phyloP scores from a whole-genome alignment of 75 land plant species.

The Chamaecyparis obtusa region DNA sequence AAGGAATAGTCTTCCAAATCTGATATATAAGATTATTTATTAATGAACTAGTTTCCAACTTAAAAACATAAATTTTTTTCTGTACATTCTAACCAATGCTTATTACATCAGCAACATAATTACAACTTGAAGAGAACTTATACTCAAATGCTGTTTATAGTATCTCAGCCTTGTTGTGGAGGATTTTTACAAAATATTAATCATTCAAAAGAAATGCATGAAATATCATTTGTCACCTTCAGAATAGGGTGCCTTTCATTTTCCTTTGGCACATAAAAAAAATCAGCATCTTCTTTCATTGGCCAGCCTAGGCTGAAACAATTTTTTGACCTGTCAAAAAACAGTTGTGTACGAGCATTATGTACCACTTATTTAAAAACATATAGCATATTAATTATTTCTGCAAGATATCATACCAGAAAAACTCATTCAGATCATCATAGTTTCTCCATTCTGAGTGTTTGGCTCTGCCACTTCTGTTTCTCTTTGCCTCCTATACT shows the following conservation, averaged over 20 bases:
- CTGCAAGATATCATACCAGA: slow-evolving; percentile 52
- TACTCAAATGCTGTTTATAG: background rate
- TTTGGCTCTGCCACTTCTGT: slow-evolving; percentile 62
- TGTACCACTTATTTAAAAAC: background rate
- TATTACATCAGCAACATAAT: background rate
- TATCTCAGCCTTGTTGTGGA: background rate
- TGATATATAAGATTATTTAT: background rate
- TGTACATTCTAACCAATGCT: background rate
- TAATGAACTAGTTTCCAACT: no score
- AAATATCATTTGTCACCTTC: slow-evolving; percentile 7
- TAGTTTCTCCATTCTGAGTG: slow-evolving; percentile 97
- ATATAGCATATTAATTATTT: background rate
- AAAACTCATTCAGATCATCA: slow-evolving; percentile 95
- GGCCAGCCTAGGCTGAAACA: slow-evolving; percentile 96
- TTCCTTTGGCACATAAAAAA: slow-evolving; percentile 20
- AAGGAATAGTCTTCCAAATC: background rate
- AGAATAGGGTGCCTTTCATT: background rate
- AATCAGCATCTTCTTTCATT: slow-evolving; percentile 47
- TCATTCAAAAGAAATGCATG: background rate
- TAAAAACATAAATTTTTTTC: no score
- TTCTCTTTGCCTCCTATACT: slow-evolving; percentile 69
- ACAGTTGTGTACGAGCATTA: background rate
- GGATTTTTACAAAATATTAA: no score
- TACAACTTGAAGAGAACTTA: background rate
- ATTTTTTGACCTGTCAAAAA: slow-evolving; percentile 64